Percentiles rank a stretch among this genome's conserved stretches.
Evolutionary conservation across 345 rosid genomes (phyloP).

Genomic region (Clausena lansium): DNA sequence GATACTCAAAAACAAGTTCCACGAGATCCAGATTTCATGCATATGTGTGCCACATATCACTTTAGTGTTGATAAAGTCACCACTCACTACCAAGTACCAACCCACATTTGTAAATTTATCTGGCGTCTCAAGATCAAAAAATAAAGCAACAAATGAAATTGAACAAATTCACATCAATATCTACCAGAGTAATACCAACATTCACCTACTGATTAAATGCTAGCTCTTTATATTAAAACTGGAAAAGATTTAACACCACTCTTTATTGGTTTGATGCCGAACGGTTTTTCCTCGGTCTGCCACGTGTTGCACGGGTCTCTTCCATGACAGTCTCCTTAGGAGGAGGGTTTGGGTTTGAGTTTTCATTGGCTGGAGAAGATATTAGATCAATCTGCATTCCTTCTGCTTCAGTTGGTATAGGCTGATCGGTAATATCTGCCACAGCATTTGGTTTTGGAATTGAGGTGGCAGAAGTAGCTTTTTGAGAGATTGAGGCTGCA

Average conservation of each 20-base stretch:
- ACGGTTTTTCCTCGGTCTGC: constrained; percentile 51
- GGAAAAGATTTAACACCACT: neutral
- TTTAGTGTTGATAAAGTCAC: too few species aligned
- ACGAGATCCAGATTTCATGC: too few species aligned
- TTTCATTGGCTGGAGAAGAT: constrained; percentile 40
- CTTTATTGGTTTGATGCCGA: constrained; percentile 34
- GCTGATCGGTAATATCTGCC: constrained; percentile 36
- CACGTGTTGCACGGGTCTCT: constrained; percentile 42
- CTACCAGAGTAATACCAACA: constrained; percentile 26
- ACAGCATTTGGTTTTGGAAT: constrained; percentile 25
- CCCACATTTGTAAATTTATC: neutral
- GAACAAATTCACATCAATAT: constrained; percentile 42
- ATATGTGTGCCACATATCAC: too few species aligned
- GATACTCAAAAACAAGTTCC: too few species aligned
- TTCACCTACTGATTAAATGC: constrained; percentile 32
- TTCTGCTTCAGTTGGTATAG: constrained; percentile 40
- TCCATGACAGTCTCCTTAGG: constrained; percentile 55
- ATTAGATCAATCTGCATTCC: constrained; percentile 42
- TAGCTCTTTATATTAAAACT: constrained; percentile 25
- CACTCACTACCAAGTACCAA: too few species aligned
- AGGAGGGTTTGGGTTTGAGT: constrained; percentile 39
- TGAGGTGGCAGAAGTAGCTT: neutral
- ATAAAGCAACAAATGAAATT: constrained; percentile 51
- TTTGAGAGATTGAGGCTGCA: constrained; percentile 18
- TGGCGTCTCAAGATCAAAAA: constrained; percentile 23